Base-by-base conservation (phyloP, 305 asterid genomes). In the Fraxinus sp. region DNA sequence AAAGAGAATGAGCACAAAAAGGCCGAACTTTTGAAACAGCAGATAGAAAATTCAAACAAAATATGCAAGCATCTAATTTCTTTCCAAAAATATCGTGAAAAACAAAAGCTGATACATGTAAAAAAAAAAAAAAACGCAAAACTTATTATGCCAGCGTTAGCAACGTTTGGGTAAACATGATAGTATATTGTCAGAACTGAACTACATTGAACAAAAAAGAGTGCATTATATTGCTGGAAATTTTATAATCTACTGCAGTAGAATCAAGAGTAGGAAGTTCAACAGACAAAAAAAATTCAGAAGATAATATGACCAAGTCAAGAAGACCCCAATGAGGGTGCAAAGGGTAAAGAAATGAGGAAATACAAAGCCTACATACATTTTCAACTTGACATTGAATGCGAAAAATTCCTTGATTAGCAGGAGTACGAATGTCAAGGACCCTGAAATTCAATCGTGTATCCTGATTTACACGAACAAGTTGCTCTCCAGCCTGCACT, bases 401-500 rank as follows among this genome's bases (percentile, higher is more conserved):
- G 33, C 92, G 91, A 78, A 95, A 95, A 83, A 94, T 95, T 81
- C 91, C 95, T 88, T 93, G 97, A 86, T 94, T 94, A 46, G 99
- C 97, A 82, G 93, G 97, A 24, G 98, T 95, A n/a, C 98, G 97
- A 16, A 92, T 33, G 84, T 95, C 99, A 83, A 95, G 90, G 64
- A 91, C 90, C 83, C 99, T 89, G 86, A 74, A 85, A 81, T 95
- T 94, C 89, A 95, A 84, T 62, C 99, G 97, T 70, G 97, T 93
- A 81, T 95, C 99, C 91, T 93, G 99, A 86, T 94, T 93, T 41
- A 95, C 98, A 79, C 92, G 96, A 81, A 90, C 96, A 81, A 93
- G 92, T 82, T 87, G 92, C 88, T 93, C 91, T 10, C 97, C 97
- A 16, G 90, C 94, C 98, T 94, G 92, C 90, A 87, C 35, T 62